Base-by-base conservation (phyloP, 2,329 filamentous ascomycete species). In the Ambrosiella cleistominuta region DNA sequence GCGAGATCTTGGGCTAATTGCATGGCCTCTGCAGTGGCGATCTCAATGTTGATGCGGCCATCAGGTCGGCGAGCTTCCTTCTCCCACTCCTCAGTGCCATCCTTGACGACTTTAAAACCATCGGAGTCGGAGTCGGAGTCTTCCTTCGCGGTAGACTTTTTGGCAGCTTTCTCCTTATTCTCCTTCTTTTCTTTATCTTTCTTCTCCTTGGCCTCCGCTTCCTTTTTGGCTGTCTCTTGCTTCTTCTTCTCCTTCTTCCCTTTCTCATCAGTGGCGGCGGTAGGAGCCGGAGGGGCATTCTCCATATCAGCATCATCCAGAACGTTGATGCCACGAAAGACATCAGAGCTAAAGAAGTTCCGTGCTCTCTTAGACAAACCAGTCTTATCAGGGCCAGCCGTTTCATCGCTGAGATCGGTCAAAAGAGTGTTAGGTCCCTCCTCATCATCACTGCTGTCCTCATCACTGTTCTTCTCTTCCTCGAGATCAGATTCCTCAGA, bases 21-120 rank as follows among this genome's bases (percentile, higher is more conserved):
- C 93, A 98, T 98, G 63, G 94, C 93, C 74, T 98, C 93, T 4
- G 89, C 93, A n/a, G 93, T 98, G 66, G 97, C 95, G 66, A 98
- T 97, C 68, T 97, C 89, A 70, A 98, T 95, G 67, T 96, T 90
- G 45, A 77, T 72, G 65, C 76, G 79, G 59, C 83, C 83, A 64
- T 86, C 79, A 58, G 80, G 75, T 62, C 74, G 76, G 56, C 78
- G 76, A 61, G 79, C 80, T 56, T 82, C 78, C 61, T 81, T 75
- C 64, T 87, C 83, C 85, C 85, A 88, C 60, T 79, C 74, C 4
- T 74, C 72, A 45, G 81, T 75, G 49, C 76, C 74, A 15, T 70
- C 64, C 27, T 85, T 81, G 15, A 81, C 74, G 65, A 88, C 82
- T 60, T 87, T 84, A 4, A 77, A 73, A 39, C 73, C 72, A 13